Conservation (phyloP, 805 yeast species). For the Saccharomycopsis amapae region DNA sequence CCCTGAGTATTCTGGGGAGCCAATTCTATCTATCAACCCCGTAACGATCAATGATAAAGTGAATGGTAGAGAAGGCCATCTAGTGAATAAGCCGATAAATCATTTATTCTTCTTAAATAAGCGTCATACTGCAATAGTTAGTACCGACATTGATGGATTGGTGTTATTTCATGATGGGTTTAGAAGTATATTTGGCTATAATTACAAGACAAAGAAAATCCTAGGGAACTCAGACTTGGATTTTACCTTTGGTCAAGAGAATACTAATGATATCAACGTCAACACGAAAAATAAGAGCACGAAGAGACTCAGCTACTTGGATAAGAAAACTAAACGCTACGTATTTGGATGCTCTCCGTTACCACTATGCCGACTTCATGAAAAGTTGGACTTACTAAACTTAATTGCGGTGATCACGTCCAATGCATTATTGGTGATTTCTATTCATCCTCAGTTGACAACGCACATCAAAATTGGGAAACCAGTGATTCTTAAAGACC, state of each 20-base stretch:
- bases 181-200: slow-evolving; percentile 44
- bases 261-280: slow-evolving; percentile 15
- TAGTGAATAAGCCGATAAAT: slow-evolving; percentile 32
- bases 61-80: slow-evolving; percentile 31
- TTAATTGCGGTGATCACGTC: slow-evolving; percentile 54
- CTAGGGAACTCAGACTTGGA: slow-evolving; percentile 38
- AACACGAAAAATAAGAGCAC: slow-evolving; percentile 24
- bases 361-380: slow-evolving; percentile 54
- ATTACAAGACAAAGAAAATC: slow-evolving; percentile 29
- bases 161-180: slow-evolving; percentile 59
- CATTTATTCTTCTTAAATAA: slow-evolving; percentile 43
- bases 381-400: slow-evolving; percentile 51
- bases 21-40: slow-evolving; percentile 23
- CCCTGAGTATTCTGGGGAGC: slow-evolving; percentile 26
- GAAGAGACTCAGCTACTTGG: not conserved
- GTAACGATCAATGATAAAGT: slow-evolving; percentile 31
- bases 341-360: slow-evolving; percentile 38
- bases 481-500: slow-evolving; percentile 30
- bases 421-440: slow-evolving; percentile 42
- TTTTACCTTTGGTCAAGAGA: not conserved
- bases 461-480: slow-evolving; percentile 49
- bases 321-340: slow-evolving; percentile 7
- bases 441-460: slow-evolving; percentile 43
- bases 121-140: slow-evolving; percentile 48
- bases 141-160: slow-evolving; percentile 50